Conservation (phyloP, 2,329 filamentous ascomycete species). For the Fragosphaeria purpurea region DNA sequence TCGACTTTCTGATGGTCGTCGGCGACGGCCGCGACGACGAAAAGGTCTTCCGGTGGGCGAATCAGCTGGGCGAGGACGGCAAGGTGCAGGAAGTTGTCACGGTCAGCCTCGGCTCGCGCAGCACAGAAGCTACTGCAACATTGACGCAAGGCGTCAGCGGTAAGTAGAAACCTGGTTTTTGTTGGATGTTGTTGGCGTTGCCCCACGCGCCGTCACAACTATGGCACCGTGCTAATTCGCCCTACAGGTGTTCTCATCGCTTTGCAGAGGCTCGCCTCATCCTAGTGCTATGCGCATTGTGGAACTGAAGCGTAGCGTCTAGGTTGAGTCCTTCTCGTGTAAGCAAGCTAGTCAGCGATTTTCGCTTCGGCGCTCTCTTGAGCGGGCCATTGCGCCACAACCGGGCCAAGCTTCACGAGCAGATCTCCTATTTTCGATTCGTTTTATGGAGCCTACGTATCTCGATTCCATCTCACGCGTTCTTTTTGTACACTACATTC, state of each 20-base stretch:
- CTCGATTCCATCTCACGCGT: no score
- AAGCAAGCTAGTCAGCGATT: no score
- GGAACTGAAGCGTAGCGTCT: no score
- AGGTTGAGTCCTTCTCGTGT: no score
- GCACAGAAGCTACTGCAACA: conserved; percentile 78
- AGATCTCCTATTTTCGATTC: no score
- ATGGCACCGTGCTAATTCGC: background rate
- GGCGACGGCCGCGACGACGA: conserved; percentile 92
- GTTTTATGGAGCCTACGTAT: no score
- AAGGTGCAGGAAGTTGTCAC: conserved; percentile 64
- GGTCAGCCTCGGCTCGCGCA: conserved; percentile 76
- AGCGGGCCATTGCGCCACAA: no score
- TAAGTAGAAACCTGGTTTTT: conserved; percentile 28
- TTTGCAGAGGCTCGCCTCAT: conserved; percentile 10
- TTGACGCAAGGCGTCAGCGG: conserved; percentile 87
- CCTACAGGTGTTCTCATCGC: conserved; percentile 14
- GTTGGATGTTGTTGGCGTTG: no score
- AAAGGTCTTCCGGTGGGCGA: conserved; percentile 90
- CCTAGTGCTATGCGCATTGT: background rate
- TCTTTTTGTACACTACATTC: no score
- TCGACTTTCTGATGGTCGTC: conserved; percentile 82
- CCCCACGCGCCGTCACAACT: background rate
- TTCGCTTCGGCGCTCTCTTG: no score
- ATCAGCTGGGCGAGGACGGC: conserved; percentile 53
- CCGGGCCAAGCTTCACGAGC: no score